Evolutionary conservation across 345 rosid genomes (phyloP).

Genomic region (Carallia pectinifolia): DNA sequence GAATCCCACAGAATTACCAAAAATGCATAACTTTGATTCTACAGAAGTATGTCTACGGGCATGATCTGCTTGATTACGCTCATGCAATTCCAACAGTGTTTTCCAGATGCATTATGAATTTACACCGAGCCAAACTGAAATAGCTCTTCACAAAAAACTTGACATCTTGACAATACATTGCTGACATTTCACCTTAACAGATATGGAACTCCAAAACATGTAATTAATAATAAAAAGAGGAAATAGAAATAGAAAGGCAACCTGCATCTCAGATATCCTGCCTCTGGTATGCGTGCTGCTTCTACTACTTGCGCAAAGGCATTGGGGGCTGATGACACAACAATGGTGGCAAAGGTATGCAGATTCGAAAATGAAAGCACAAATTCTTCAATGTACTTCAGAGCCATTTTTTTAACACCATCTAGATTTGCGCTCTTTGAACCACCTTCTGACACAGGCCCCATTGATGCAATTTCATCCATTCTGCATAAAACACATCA

Average conservation of each 20-base stretch:
- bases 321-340: conserved; percentile 23
- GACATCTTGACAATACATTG: too few species aligned
- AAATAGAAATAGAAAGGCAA: background rate
- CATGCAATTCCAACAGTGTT: too few species aligned
- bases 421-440: conserved; percentile 20
- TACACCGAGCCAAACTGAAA: too few species aligned
- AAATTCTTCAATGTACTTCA: conserved; percentile 33
- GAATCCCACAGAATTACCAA: too few species aligned
- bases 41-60: too few species aligned
- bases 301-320: conserved; percentile 33
- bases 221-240: background rate
- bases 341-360: conserved; percentile 15
- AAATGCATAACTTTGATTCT: too few species aligned
- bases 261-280: conserved; percentile 48
- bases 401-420: conserved; percentile 27
- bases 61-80: too few species aligned
- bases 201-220: background rate
- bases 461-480: conserved; percentile 28
- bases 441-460: conserved; percentile 18
- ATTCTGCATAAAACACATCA: conserved; percentile 25
- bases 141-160: too few species aligned
- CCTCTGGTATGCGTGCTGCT: conserved; percentile 31
- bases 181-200: background rate
- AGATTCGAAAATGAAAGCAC: conserved; percentile 32
- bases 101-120: too few species aligned